Conservation (phyloP, 2,329 filamentous ascomycete species). For the Alternaria brassicae region DNA sequence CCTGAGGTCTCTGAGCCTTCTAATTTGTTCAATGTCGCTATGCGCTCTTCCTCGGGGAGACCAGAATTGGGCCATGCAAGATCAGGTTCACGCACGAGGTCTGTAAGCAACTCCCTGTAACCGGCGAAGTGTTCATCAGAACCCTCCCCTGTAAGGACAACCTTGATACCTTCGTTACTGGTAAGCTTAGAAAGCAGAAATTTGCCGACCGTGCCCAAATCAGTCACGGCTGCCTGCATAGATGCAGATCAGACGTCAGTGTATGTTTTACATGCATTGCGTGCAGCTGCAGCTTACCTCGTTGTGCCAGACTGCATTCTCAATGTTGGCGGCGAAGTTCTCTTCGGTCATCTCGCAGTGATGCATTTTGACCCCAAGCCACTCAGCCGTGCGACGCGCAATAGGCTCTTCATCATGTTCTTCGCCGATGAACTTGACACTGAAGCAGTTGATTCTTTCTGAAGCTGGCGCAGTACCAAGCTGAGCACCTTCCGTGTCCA, state of each 20-base stretch:
- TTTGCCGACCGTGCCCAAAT: slow-evolving; percentile 62
- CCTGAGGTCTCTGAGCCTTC: slow-evolving; percentile 18
- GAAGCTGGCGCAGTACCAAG: slow-evolving; percentile 54
- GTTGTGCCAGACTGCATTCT: slow-evolving; percentile 55
- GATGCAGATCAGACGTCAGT: no score
- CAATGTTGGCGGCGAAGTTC: slow-evolving; percentile 53
- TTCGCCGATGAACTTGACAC: slow-evolving; percentile 60
- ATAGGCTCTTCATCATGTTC: slow-evolving; percentile 52
- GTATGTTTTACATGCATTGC: no score
- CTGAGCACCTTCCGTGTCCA: slow-evolving; percentile 51
- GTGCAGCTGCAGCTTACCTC: no score
- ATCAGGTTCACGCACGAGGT: slow-evolving; percentile 61
- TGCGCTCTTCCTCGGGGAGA: slow-evolving; percentile 21
- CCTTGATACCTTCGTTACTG: slow-evolving; percentile 58
- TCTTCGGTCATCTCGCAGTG: slow-evolving; percentile 52
- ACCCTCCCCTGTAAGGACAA: slow-evolving; percentile 62
- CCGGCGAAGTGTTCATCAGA: slow-evolving; percentile 64
- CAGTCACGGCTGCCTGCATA: slow-evolving; percentile 54
- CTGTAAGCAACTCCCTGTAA: slow-evolving; percentile 57
- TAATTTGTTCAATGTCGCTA: slow-evolving; percentile 13
- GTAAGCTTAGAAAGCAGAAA: slow-evolving; percentile 58
- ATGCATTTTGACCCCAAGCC: slow-evolving; percentile 56
- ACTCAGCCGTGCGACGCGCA: slow-evolving; percentile 58
- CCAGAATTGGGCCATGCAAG: slow-evolving; percentile 15
- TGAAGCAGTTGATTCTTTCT: slow-evolving; percentile 55